These are phyloP conservation scores for Coemansia sp. DNA, from an alignment of 192 early-diverging fungal species.

Conservation along the genomic window DNA sequence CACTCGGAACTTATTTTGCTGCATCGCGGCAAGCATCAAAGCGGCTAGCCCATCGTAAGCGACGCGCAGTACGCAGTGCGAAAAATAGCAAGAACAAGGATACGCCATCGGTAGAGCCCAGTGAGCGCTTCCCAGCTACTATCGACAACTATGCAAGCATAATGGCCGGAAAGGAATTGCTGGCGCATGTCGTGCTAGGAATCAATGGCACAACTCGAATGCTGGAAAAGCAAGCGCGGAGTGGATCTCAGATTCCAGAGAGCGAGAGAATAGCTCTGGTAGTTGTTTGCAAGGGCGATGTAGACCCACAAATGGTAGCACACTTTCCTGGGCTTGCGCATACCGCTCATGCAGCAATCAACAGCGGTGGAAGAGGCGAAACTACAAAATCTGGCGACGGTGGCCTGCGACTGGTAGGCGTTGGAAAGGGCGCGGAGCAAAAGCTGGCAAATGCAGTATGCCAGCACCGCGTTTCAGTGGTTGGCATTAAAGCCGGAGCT, in stretches of 20 bases:
- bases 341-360: slow-evolving; percentile 13
- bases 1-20: slow-evolving; percentile 26
- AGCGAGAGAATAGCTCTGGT: slow-evolving; percentile 26
- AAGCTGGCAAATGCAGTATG: slow-evolving; percentile 26
- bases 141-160: slow-evolving; percentile 1
- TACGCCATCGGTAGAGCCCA: not conserved
- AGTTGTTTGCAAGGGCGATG: slow-evolving; percentile 38
- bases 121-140: not conserved
- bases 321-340: slow-evolving; percentile 45
- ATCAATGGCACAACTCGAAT: slow-evolving; percentile 46
- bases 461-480: slow-evolving; percentile 31
- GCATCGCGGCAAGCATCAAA: slow-evolving; percentile 30
- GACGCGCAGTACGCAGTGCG: slow-evolving; percentile 13
- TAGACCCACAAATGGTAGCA: slow-evolving; percentile 38
- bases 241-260: not conserved
- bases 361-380: not conserved
- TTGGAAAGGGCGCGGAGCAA: slow-evolving; percentile 25
- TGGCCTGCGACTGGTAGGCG: slow-evolving; percentile 34
- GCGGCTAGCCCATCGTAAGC: slow-evolving; percentile 6
- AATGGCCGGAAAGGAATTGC: slow-evolving; percentile 6
- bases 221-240: slow-evolving; percentile 35
- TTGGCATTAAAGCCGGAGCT: slow-evolving; percentile 41
- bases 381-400: not conserved
- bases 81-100: not conserved
- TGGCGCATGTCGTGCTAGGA: slow-evolving; percentile 32